Percentiles rank a stretch among this genome's conserved stretches.
Conservation (phyloP, 2,329 filamentous ascomycete species). For the Aureobasidium sp. region DNA sequence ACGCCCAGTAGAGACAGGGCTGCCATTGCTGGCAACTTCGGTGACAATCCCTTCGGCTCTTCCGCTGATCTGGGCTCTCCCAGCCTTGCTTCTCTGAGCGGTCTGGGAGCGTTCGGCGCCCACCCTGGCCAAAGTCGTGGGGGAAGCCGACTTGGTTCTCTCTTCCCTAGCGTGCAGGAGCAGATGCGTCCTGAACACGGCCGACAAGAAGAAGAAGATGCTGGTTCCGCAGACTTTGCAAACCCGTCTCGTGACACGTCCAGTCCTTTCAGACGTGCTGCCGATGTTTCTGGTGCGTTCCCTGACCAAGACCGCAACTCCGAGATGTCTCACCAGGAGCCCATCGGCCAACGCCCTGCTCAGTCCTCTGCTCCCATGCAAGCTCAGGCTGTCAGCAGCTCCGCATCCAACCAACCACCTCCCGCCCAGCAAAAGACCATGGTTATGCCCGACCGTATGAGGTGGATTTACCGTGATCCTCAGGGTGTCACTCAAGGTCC, state of each 20-base stretch:
- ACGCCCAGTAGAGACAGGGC: slow-evolving; percentile 55
- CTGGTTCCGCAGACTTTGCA: slow-evolving; percentile 20
- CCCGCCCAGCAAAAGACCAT: slow-evolving; percentile 69
- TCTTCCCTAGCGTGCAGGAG: slow-evolving; percentile 90
- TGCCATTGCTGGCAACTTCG: slow-evolving; percentile 43
- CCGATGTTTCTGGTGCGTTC: slow-evolving; percentile 15
- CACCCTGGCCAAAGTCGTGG: slow-evolving; percentile 39
- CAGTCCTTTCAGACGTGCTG: slow-evolving; percentile 40
- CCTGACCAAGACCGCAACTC: slow-evolving; percentile 8
- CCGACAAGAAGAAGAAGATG: slow-evolving; percentile 49
- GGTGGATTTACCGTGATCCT: slow-evolving; percentile 96
- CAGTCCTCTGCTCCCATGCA: slow-evolving; percentile 17
- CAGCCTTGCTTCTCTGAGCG: slow-evolving; percentile 56
- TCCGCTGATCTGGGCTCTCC: slow-evolving; percentile 73
- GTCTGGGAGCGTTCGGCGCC: slow-evolving; percentile 56
- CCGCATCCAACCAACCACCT: slow-evolving; percentile 59
- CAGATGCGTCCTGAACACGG: slow-evolving; percentile 60
- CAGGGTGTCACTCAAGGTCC: slow-evolving; percentile 87
- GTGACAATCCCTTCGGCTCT: slow-evolving; percentile 55
- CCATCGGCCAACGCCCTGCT: slow-evolving; percentile 9
- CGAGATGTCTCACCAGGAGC: slow-evolving; percentile 10
- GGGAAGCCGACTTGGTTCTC: slow-evolving; percentile 66
- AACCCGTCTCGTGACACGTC: slow-evolving; percentile 40
- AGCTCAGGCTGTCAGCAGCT: slow-evolving; percentile 33
- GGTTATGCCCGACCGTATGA: slow-evolving; percentile 99